Base-by-base conservation (phyloP, 495 filamentous ascomycete genomes). In the Trichocladium uniseriatum region DNA sequence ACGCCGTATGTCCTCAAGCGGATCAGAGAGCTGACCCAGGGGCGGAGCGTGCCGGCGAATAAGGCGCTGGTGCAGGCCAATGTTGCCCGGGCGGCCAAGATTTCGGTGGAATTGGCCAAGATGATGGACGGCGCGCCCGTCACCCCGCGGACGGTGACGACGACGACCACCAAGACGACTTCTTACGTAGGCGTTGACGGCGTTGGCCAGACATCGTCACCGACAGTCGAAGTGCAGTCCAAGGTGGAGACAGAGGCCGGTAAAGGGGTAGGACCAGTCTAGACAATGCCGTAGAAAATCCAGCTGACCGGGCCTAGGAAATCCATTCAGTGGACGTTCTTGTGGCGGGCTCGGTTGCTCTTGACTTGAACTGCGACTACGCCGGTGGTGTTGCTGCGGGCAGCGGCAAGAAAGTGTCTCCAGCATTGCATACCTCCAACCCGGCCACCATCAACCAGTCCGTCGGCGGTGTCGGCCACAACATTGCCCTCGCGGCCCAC, bases 381-480 rank as follows among this genome's bases (percentile, higher is more conserved):
- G 75, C 79, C 32, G 62, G 57, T 28, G 60, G 65, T 41, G 45
- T 57, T 8, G 45, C 61, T 19, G 6, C 39, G 11, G 45, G 50
- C 6, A 48, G 49, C 19, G 34, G 14, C 21, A 43, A 45, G 28
- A 14, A 41, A 6, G 43, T 57, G 0, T 56, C 58, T 7, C 88
- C 87, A 14, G 63, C 74, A 18, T 68, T 78, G 1, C 77, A 90
- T 45, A 96, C 91, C 1, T 98, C 92, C 7, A 98, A 97, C 62
- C 86, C 86, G 36, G 79, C 88, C 36, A 60, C 70, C 14, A 94
- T 95, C 50, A 76, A 60, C 16, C 88, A 94, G 59, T 83, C 84
- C 6, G 72, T 96, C 20, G 92, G 92, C 8, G 92, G 92, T n/a
- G 92, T 97, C 2, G 92, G 84, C n/a, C 80, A 86, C 61, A 98